Conservation (phyloP, 768 basidiomycete species). For the Lactarius quietus region DNA sequence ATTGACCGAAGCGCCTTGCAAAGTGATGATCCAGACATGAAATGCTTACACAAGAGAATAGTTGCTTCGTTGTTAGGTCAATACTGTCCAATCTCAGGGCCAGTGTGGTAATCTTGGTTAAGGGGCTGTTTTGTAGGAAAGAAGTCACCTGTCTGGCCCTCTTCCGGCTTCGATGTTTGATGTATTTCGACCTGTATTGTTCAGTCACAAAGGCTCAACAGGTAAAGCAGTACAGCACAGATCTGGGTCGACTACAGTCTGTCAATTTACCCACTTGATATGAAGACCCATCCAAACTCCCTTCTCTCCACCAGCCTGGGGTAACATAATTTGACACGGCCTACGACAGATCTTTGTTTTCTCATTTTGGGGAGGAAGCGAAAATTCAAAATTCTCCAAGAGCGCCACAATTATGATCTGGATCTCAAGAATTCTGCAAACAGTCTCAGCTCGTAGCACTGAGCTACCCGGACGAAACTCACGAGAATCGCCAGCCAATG, state of each 20-base stretch:
- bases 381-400: neutral
- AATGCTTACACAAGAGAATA: no score
- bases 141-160: no score
- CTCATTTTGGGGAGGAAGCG: neutral
- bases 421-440: constrained; percentile 9
- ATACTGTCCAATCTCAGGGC: no score
- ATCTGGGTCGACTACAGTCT: neutral
- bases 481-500: constrained; percentile 10
- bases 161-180: no score
- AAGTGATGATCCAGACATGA: no score
- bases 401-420: constrained; percentile 5
- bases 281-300: constrained; percentile 7
- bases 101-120: no score
- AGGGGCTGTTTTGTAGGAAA: no score
- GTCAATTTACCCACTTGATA: neutral
- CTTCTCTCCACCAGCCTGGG: neutral
- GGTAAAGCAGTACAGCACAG: no score
- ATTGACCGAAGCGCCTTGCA: no score
- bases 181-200: no score
- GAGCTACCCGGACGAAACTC: neutral
- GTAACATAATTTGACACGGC: constrained; percentile 3
- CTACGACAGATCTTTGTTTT: constrained; percentile 1
- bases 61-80: no score
- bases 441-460: neutral
- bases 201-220: no score